phyloP scores from a whole-genome alignment of 2,329 filamentous ascomycete genomes.

The Pestalotiopsis sp. region DNA sequence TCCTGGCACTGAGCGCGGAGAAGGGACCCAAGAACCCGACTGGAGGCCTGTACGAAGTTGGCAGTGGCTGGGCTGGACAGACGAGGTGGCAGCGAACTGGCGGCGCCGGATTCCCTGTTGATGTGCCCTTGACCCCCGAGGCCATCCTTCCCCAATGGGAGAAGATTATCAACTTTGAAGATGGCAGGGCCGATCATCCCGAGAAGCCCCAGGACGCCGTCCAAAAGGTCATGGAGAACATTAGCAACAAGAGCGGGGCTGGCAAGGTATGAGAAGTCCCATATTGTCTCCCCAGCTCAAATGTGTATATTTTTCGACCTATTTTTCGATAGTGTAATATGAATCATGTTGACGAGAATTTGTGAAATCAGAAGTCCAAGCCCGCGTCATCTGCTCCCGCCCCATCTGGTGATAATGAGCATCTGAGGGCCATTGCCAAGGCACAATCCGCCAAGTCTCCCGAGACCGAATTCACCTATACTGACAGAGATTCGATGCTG shows the following conservation, averaged over 20 bases:
- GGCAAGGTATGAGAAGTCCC: conserved; percentile 58
- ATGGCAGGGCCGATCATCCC: conserved; percentile 85
- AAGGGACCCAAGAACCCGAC: conserved; percentile 82
- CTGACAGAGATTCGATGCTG: conserved; percentile 86
- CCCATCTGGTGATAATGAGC: conserved; percentile 52
- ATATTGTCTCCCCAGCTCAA: conserved; percentile 8
- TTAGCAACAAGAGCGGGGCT: conserved; percentile 71
- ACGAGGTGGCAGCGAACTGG: conserved; percentile 95
- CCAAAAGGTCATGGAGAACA: conserved; percentile 78
- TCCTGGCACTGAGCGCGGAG: conserved; percentile 83
- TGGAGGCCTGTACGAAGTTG: conserved; percentile 90
- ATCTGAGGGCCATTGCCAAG: conserved; percentile 77
- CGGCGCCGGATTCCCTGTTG: conserved; percentile 88
- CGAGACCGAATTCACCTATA: conserved; percentile 79
- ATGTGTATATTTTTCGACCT: conserved; percentile 21
- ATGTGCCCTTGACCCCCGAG: conserved; percentile 83
- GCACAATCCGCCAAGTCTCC: conserved; percentile 58
- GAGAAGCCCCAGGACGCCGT: conserved; percentile 76
- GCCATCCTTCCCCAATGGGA: conserved; percentile 76
- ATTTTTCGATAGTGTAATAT: conserved; percentile 22
- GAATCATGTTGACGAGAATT: conserved; percentile 22
- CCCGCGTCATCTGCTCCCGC: not conserved
- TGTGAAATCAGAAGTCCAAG: conserved; percentile 17
- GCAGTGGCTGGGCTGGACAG: conserved; percentile 87
- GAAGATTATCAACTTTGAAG: conserved; percentile 83